Percentiles rank a stretch among this genome's conserved stretches.
Evolutionary conservation across 2,329 filamentous ascomycete genomes (phyloP).

Genomic region (Fusarium albidum): DNA sequence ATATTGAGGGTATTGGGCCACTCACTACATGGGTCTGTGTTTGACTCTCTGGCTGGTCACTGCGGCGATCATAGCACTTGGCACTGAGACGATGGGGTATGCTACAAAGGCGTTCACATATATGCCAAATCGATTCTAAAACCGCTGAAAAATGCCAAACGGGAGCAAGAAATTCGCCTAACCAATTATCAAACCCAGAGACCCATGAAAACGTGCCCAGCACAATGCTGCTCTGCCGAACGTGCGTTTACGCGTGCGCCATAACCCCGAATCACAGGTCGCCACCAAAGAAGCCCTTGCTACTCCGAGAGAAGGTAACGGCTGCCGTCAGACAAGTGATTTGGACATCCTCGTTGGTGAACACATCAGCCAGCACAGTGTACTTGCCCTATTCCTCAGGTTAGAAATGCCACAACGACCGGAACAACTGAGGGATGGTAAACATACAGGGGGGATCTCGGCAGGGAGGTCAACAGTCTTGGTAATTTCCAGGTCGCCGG

Average conservation of each 20-base stretch:
- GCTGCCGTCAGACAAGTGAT: slow-evolving; percentile 88
- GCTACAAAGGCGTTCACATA: slow-evolving; percentile 23
- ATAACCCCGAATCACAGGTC: slow-evolving; percentile 49
- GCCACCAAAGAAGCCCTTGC: slow-evolving; percentile 49
- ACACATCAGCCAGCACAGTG: slow-evolving; percentile 86
- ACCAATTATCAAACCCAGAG: slow-evolving; percentile 23
- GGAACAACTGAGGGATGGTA: background rate
- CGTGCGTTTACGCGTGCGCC: slow-evolving; percentile 18
- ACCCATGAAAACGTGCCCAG: slow-evolving; percentile 30
- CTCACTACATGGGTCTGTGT: slow-evolving; percentile 6
- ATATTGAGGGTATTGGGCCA: slow-evolving; percentile 3
- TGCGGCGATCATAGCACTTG: slow-evolving; percentile 9
- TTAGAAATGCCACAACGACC: slow-evolving; percentile 33
- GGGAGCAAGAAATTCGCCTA: slow-evolving; percentile 34
- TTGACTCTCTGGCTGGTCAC: slow-evolving; percentile 4
- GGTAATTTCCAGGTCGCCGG: slow-evolving; percentile 75
- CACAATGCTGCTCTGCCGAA: slow-evolving; percentile 20
- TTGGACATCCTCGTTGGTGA: slow-evolving; percentile 73
- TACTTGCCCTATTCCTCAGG: slow-evolving; percentile 78
- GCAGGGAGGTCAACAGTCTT: slow-evolving; percentile 87
- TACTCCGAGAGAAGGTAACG: slow-evolving; percentile 63
- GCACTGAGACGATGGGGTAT: slow-evolving; percentile 8
- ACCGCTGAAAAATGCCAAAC: slow-evolving; percentile 33
- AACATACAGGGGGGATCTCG: slow-evolving; percentile 86
- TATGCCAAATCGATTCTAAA: slow-evolving; percentile 36